A percentile compares a stretch with the other conserved stretches of the same genome.
phyloP scores from a whole-genome alignment of 331 rosid genomes.

The Erythrophleum ivorense region DNA sequence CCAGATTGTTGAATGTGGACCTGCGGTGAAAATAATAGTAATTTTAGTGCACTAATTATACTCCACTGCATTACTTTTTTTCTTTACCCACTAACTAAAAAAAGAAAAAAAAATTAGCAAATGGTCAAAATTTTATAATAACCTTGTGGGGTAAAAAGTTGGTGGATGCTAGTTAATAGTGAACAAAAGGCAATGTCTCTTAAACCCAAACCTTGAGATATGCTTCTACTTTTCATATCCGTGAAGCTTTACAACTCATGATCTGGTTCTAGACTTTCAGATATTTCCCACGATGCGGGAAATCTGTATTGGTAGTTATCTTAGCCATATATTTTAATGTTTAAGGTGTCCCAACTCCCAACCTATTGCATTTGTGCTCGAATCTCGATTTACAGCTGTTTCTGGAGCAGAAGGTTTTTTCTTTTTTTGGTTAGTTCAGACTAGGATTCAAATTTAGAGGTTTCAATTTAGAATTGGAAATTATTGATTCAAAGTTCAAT shows the following conservation, averaged over 20 bases:
- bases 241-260: slow-evolving; percentile 30
- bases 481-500: neutral
- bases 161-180: neutral
- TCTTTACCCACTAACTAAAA: neutral
- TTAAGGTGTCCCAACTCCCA: neutral
- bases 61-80: neutral
- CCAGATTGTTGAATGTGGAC: neutral
- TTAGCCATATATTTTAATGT: neutral
- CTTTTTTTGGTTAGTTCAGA: neutral
- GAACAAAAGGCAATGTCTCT: neutral
- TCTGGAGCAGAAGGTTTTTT: neutral
- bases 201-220: neutral
- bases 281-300: slow-evolving; percentile 3
- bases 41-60: neutral
- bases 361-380: neutral
- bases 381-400: neutral
- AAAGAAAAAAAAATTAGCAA: no score
- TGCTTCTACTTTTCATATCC: neutral
- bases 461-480: neutral
- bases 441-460: neutral
- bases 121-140: neutral
- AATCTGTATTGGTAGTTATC: neutral
- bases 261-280: neutral
- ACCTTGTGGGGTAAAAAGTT: neutral
- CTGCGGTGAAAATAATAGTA: neutral